Conservation (phyloP, 1,284 basidiomycete genomes). For the Sporisorium scitamineum region DNA sequence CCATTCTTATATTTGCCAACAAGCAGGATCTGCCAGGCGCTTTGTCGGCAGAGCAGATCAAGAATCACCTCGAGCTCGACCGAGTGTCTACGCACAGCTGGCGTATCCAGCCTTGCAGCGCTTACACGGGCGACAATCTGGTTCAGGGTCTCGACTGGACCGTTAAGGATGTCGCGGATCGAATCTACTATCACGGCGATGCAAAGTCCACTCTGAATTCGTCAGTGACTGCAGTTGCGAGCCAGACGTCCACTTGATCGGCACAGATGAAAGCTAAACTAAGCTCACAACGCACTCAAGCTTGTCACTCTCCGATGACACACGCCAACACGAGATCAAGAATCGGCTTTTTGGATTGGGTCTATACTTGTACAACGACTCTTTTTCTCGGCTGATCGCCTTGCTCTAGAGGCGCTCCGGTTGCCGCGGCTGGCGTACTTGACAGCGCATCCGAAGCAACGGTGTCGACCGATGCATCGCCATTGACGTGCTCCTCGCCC, state of each 20-base stretch:
- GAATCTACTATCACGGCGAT: constrained; percentile 65
- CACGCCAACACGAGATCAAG: not conserved
- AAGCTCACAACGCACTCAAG: not conserved
- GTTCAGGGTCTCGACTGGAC: constrained; percentile 91
- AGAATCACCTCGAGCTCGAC: constrained; percentile 68
- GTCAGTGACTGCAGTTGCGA: not conserved
- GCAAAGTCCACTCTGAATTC: constrained; percentile 14
- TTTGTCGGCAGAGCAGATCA: constrained; percentile 84
- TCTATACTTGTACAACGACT: constrained; percentile 48
- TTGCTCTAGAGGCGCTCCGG: constrained; percentile 9
- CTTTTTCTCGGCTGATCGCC: constrained; percentile 12
- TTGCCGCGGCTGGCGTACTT: not conserved
- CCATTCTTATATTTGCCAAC: constrained; percentile 96
- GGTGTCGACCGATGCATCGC: constrained; percentile 19
- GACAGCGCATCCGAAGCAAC: not conserved
- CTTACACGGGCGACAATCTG: constrained; percentile 86
- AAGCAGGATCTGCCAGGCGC: constrained; percentile 95
- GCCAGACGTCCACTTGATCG: constrained; percentile 12
- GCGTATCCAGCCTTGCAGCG: constrained; percentile 91
- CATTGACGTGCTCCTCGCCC: constrained; percentile 3
- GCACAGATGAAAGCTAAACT: not conserved
- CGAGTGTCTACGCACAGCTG: constrained; percentile 83
- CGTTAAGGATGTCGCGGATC: constrained; percentile 81
- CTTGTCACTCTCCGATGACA: not conserved
- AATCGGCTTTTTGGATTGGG: not conserved